Evolutionary conservation across 306 rosid genomes (phyloP), one percentile per base, ranked within the genome.

Genomic region (Phaseolus lunatus): DNA sequence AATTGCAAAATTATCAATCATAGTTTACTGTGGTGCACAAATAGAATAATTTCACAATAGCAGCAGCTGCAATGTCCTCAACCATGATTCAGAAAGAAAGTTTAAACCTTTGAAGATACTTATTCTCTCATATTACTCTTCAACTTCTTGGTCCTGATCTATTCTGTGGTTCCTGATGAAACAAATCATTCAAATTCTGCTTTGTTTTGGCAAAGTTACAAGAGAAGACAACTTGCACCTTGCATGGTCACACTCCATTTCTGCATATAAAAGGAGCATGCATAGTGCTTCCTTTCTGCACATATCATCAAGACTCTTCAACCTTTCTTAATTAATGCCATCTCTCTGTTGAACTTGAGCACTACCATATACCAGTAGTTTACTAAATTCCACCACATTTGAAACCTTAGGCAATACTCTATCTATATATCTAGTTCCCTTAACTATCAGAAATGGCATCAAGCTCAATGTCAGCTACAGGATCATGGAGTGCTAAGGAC

Each of bases 401-500:
- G 58, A 52, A 52, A 52, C 26, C 58, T 19, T 18, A 33, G 39
- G 9, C 6, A 33, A 33, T 33, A 33, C 39, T 33, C 39, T 33
- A 33, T 24, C 27, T 31, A 31, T 31, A 31, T 31, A 33, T 33
- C 39, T 33, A 52, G 22, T 35, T 35, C 14, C 19, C 22, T 16
- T 6, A 49, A 49, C 2, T 8, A 52, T 52, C 23, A 20, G 29
- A 52, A 7, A 52, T 90, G 96, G 91, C 97, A 50, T 89, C 97
- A 7, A 87, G 88, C 37, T 90, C 96, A 77, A 89, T 91, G 84
- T 87, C 98, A 63, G 84, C 95, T 5, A 89, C 93, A 10, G 84
- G 84, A 2, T 88, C 93, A 27, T 95, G 99, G 99, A 85, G 96
- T 58, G 90, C 87, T 13, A 90, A 90, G 90, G 97, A 95, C 31